Conservation (phyloP, 2,329 filamentous ascomycete species). For the Pestalotiopsis fici region DNA sequence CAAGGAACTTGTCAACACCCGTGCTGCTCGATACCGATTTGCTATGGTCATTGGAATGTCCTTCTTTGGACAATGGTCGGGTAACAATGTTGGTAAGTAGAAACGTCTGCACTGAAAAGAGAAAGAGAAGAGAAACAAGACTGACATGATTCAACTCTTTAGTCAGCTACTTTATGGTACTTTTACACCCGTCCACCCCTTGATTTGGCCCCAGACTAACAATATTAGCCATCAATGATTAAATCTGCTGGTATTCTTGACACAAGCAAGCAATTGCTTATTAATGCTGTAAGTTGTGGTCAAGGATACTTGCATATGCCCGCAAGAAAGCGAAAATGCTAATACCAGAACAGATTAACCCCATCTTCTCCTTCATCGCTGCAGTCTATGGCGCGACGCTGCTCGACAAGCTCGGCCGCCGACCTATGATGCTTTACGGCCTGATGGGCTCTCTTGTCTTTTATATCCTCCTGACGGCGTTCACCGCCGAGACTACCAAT, state of each 20-base stretch:
- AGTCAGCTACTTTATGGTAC: conserved; percentile 40
- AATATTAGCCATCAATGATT: conserved; percentile 38
- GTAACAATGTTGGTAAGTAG: conserved; percentile 46
- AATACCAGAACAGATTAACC: conserved; percentile 30
- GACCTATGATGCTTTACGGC: conserved; percentile 39
- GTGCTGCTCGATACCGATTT: conserved; percentile 47
- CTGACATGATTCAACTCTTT: too few relatives aligned
- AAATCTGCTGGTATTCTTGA: conserved; percentile 38
- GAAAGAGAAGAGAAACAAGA: too few relatives aligned
- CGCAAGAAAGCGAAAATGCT: too few relatives aligned
- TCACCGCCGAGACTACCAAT: conserved; percentile 33
- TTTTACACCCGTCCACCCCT: background rate
- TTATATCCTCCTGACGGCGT: conserved; percentile 30
- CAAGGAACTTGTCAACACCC: conserved; percentile 51
- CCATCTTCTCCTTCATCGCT: conserved; percentile 41
- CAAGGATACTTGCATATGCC: too few relatives aligned
- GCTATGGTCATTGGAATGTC: conserved; percentile 52
- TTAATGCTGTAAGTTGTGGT: conserved; percentile 30
- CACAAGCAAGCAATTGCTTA: conserved; percentile 39
- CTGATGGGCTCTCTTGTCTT: conserved; percentile 30
- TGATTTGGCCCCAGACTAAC: background rate
- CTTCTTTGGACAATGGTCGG: conserved; percentile 52
- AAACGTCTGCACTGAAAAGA: too few relatives aligned
- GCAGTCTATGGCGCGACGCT: conserved; percentile 39
- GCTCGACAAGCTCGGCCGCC: conserved; percentile 40